These are phyloP conservation scores for Cytidiella melzeri DNA, from an alignment of 768 basidiomycete species.

Conservation along the genomic window DNA sequence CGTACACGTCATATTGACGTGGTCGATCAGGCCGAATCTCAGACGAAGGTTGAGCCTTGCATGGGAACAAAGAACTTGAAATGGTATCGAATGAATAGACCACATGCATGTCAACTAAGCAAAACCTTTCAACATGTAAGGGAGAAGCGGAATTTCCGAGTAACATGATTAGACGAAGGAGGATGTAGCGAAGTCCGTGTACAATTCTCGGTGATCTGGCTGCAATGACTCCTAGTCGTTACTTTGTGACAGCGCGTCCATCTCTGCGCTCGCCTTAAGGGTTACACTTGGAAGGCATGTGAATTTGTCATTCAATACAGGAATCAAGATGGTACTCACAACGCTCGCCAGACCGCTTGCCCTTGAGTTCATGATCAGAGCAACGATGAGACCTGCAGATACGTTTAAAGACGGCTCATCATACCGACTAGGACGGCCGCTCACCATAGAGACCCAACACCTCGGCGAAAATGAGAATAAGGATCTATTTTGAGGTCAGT, in stretches of 20 bases:
- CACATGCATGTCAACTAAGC: slow-evolving; percentile 14
- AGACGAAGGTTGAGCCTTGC: slow-evolving; percentile 10
- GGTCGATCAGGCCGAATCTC: not conserved
- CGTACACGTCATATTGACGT: slow-evolving; percentile 12
- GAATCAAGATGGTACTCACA: slow-evolving; percentile 12
- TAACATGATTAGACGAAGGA: slow-evolving; percentile 4
- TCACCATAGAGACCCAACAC: slow-evolving; percentile 85
- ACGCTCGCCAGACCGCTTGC: slow-evolving; percentile 24
- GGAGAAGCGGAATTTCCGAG: not conserved
- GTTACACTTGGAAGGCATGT: slow-evolving; percentile 13
- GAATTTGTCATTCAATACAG: not conserved
- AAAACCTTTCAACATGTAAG: not conserved
- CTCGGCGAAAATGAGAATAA: slow-evolving; percentile 98
- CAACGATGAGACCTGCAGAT: slow-evolving; percentile 72
- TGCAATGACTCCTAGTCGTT: not conserved
- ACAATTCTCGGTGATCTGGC: not conserved
- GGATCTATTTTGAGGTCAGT: too few species aligned
- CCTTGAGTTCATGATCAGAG: slow-evolving; percentile 91
- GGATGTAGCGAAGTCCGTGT: slow-evolving; percentile 5
- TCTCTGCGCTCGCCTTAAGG: slow-evolving; percentile 1
- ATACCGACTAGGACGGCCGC: not conserved
- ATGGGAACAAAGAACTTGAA: slow-evolving; percentile 8
- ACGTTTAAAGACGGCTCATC: slow-evolving; percentile 1
- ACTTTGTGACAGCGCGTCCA: not conserved
- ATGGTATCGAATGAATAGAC: slow-evolving; percentile 19